Evolutionary conservation across 768 basidiomycete species (phyloP).

Genomic region (Filobasidium floriforme): DNA sequence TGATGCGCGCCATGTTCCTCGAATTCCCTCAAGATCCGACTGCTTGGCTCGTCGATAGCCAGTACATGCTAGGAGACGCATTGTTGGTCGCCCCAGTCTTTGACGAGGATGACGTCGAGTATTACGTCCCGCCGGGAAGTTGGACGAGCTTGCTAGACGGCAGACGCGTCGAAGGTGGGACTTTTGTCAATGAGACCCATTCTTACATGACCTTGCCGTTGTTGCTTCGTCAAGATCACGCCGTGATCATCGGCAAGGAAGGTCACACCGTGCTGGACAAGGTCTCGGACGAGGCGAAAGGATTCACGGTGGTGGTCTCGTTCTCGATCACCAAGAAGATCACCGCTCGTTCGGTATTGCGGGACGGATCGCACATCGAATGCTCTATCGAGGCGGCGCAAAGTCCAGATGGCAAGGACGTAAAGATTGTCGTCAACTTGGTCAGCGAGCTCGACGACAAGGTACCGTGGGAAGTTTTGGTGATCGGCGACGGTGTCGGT

Average conservation of each 20-base stretch:
- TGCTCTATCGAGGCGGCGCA: not conserved
- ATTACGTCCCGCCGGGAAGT: not conserved
- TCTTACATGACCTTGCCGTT: constrained; percentile 11
- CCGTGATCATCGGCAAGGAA: constrained; percentile 9
- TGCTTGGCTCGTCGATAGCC: constrained; percentile 14
- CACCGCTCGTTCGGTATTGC: not conserved
- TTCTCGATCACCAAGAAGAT: not conserved
- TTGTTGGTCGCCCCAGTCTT: constrained; percentile 5
- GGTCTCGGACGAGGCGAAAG: not conserved
- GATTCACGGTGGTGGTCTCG: constrained; percentile 8
- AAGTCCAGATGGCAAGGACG: not conserved
- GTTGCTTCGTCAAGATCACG: constrained; percentile 14
- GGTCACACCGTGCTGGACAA: constrained; percentile 14
- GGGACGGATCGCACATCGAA: not conserved
- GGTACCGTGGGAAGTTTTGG: not conserved
- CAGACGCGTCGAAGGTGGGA: not conserved
- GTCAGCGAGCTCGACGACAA: not conserved
- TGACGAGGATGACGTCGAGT: constrained; percentile 1
- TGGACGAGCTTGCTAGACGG: constrained; percentile 17
- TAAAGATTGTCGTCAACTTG: not conserved
- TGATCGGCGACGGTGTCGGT: not conserved
- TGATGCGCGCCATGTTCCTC: constrained; percentile 18
- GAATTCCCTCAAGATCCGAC: constrained; percentile 17
- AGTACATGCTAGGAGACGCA: constrained; percentile 20
- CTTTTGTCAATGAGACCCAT: constrained; percentile 14